Base-by-base conservation (phyloP, 345 rosid species). In the Clarkia xantiana region DNA sequence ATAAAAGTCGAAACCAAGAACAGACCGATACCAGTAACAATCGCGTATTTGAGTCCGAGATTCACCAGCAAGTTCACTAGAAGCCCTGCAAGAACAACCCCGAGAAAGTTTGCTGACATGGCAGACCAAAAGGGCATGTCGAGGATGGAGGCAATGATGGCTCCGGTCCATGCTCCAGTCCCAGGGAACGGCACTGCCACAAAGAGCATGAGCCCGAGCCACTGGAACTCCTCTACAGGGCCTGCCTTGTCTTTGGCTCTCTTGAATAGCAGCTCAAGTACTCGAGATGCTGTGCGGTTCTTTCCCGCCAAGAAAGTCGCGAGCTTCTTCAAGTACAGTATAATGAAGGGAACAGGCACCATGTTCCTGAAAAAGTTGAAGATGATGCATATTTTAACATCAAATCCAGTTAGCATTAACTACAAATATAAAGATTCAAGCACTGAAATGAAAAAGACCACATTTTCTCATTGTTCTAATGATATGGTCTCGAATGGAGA, bases 141-240 rank as follows among this genome's bases (percentile, higher is more conserved):
- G 49, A 90, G 95, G 59, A 86, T 60, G 1, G 94, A 77, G 54
- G 94, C 91, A 53, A 86, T 72, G 54, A 77, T 75, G 57, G 95
- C 97, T 48, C 97, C 95, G 1, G 94, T 89, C 97, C 97, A 85
- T 19, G 90, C 87, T 57, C 97, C 97, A 0, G 97, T 86, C 53
- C 95, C 95, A 56, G 91, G 95, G 60, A 90, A 90, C 22, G 91
- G 97, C 60, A 90, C 95, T 22, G 97, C 86, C 65, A 90, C 94
- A 49, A 90, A 86, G 23, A 86, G 95, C 97, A 86, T 90, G 43
- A 89, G 69, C 0, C 95, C 97, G 20, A 89, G 72, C 94, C 95
- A 85, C 45, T 77, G 88, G 55, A 85, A 85, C 72, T 89, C 97
- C 54, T 85, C 82, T 44, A 85, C 86, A 1, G 91, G 94, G n/a